Conservation (phyloP, 1,284 basidiomycete species). For the Ustilago trichophora region DNA sequence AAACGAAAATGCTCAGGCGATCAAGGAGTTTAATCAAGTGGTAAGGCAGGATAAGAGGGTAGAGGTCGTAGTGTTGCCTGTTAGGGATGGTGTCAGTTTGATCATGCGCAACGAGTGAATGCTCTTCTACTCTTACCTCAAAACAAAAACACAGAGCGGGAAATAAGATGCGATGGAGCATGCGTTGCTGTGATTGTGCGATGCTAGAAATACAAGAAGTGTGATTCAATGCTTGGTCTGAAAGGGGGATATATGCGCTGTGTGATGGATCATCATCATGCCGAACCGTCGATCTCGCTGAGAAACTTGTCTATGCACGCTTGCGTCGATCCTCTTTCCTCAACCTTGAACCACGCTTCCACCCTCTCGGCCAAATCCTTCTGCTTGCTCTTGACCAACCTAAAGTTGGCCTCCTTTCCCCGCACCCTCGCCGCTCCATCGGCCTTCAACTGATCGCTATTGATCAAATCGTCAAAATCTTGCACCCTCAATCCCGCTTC, state of each 20-base stretch:
- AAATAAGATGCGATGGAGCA: background rate
- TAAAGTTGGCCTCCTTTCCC: constrained; percentile 1
- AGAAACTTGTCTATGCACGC: background rate
- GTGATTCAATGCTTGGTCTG: too few species aligned
- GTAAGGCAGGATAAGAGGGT: constrained; percentile 58
- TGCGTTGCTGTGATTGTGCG: background rate
- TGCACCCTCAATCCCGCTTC: constrained; percentile 22
- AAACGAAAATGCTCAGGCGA: constrained; percentile 49
- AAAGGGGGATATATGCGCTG: too few species aligned
- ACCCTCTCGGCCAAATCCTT: background rate
- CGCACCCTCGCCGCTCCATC: too few species aligned
- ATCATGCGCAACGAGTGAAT: constrained; percentile 49
- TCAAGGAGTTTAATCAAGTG: constrained; percentile 59
- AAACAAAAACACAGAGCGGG: background rate
- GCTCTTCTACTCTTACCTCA: too few species aligned
- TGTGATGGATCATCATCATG: background rate
- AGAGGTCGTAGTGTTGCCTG: constrained; percentile 56
- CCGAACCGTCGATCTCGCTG: background rate
- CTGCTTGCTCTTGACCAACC: background rate
- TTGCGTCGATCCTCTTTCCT: background rate
- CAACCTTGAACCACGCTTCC: background rate
- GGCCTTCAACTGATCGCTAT: constrained; percentile 19
- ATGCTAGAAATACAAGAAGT: constrained; percentile 1
- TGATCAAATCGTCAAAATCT: constrained; percentile 42
- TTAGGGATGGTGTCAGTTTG: constrained; percentile 64